A percentile compares a stretch with the other conserved stretches of the same genome.
Evolutionary conservation across 139 green algal genomes (phyloP).

Genomic region (Spirogloea muscicola): DNA sequence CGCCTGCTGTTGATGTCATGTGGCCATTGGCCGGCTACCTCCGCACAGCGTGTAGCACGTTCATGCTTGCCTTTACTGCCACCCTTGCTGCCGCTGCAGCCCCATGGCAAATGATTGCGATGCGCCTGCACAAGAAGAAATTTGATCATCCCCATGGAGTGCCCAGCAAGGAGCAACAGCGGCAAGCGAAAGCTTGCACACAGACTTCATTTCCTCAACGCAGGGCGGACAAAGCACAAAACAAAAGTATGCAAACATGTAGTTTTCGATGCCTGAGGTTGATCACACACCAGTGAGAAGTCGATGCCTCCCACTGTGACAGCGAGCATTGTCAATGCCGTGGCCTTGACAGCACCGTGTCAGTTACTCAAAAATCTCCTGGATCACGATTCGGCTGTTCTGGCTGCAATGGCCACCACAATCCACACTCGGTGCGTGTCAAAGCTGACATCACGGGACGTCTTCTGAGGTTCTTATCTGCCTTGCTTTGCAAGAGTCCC

Average conservation of each 20-base stretch:
- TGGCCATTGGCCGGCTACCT: no score
- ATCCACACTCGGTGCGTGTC: neutral
- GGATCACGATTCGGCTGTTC: conserved; percentile 29
- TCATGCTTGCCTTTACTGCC: no score
- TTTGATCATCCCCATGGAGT: no score
- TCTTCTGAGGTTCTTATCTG: neutral
- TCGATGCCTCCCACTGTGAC: neutral
- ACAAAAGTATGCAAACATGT: neutral
- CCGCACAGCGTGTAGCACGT: no score
- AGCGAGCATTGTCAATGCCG: neutral
- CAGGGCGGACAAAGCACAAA: neutral
- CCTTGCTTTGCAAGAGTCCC: neutral
- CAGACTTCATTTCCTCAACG: neutral
- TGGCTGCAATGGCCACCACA: conserved; percentile 15
- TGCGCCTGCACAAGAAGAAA: no score
- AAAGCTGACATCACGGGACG: neutral
- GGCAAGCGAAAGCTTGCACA: neutral
- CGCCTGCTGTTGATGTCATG: no score
- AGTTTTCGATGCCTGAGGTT: neutral
- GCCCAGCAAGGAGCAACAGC: no score
- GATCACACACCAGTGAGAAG: neutral
- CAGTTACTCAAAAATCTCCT: conserved; percentile 39
- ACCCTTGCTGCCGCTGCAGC: no score
- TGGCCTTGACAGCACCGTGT: neutral
- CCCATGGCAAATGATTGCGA: no score